Base-by-base conservation (phyloP, 805 yeast species). In the Lipomyces orientalis region DNA sequence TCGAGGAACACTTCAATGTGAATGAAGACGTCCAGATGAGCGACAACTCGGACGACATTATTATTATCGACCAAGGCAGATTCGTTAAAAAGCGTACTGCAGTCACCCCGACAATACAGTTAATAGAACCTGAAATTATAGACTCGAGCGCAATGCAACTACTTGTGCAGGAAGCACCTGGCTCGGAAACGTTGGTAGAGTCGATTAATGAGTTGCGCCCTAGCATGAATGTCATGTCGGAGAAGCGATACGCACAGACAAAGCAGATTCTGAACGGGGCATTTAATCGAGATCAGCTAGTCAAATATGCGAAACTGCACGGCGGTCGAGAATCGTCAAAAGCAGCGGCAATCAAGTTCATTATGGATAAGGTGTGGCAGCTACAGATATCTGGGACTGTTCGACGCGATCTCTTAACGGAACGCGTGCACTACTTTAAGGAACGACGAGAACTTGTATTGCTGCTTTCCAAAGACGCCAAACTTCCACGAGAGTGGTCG, bases 381-480 rank as follows among this genome's bases (percentile, higher is more conserved):
- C 55, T 67, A 4, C 49, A 55, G 35, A 57, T 64, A 31, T 67
- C 71, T 2, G 58, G 56, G 6, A 61, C 58, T 22, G 46, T 64
- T 6, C 39, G 62, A 10, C 62, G 65, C 43, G 71, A 67, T 54
- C 31, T 64, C 22, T 46, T 56, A n/a, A 61, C 58, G 8, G 62
- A 58, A 25, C 37, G 57, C 12, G 56, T 46, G 31, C 59, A 60
- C 33, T 16, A 19, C 19, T 35, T 58, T n/a, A 35, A 34, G 4
- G 61, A 64, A 39, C 62, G 65, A 22, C 56, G 68, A 4, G 68
- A 64, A 22, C 49, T 65, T 60, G 55, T 59, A 9, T 52, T 67
- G 33, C 35, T 67, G 31, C 43, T 60, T 29, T 43, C 65, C 0
- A 54, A 43, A 19, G 51, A 66, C 54, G 62, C 66, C 9, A 34